Base-by-base conservation (phyloP, 495 filamentous ascomycete species). In the Baudoinia panamericana region DNA sequence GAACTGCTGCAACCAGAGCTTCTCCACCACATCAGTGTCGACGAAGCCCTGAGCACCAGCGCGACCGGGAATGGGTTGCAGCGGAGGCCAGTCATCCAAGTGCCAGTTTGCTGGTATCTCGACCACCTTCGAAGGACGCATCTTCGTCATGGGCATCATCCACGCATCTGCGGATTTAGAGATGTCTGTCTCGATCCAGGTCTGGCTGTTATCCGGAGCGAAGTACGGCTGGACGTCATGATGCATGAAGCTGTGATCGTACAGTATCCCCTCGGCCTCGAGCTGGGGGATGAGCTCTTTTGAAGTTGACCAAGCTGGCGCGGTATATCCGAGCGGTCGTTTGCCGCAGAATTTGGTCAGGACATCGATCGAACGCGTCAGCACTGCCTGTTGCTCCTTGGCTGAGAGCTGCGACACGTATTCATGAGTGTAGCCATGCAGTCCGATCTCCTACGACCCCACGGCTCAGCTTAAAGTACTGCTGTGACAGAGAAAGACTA, bases 101-200 rank as follows among this genome's bases (percentile, higher is more conserved):
- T 80, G 75, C 76, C 75, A 81, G 39, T 67, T 76, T 0, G 69
- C 72, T 0, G 77, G 76, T 19, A 82, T 78, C 52, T 80, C 75
- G 2, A 80, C 74, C 18, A 80, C 51, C 0, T 69, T 69, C 50
- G 0, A 71, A 68, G 21, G 63, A 56, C 4, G 64, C 4, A 43
- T 36, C 24, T 30, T 40, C 8, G 30, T 61, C 37, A 80, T 59
- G 1, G 75, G 76, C 51, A 71, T 71, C 76, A 80, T 82, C 75
- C 75, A 82, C 21, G 66, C 63, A 38, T 71, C 68, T 3, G 76
- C 74, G 34, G 69, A 63, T 52, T 80, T 66, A 20, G 45, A 50
- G 44, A 74, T 71, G 51, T 80, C 67, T 27, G 78, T 80, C 45
- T 74, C 71, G 26, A 67, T 74, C 73, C 73, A 79, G 18, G 26